Base-by-base conservation (phyloP, 306 rosid genomes). In the Crataegus laevigata region DNA sequence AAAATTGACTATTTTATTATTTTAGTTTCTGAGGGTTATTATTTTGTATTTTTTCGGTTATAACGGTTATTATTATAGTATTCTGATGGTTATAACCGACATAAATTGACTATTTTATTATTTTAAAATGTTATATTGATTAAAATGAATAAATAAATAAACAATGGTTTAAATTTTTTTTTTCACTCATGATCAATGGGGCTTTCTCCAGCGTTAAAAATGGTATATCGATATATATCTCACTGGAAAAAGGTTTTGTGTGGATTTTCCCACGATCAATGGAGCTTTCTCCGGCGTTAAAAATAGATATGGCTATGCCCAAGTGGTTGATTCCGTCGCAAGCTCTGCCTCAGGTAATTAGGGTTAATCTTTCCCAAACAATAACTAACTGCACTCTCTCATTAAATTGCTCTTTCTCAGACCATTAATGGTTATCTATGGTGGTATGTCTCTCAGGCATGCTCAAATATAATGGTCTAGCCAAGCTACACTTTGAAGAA, bases 181-280 rank as follows among this genome's bases (percentile, higher is more conserved):
- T n/a, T n/a, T n/a, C n/a, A n/a, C n/a, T n/a, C n/a, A n/a, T n/a
- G n/a, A n/a, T n/a, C n/a, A n/a, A n/a, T n/a, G n/a, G n/a, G n/a
- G n/a, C n/a, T n/a, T n/a, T n/a, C n/a, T n/a, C n/a, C n/a, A n/a
- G n/a, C n/a, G n/a, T n/a, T n/a, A n/a, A n/a, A n/a, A n/a, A n/a
- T n/a, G n/a, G n/a, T n/a, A n/a, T n/a, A n/a, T n/a, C n/a, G n/a
- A n/a, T n/a, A n/a, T n/a, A 80, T 22, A 52, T 68, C 86, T 90
- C 0, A 75, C 75, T 14, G 85, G 69, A 51, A 60, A 22, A 10
- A 61, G 40, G 18, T 59, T 71, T 21, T 82, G 50, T 11, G 84
- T 90, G 91, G 96, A 93, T 79, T 93, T 89, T 80, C 94, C 96
- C 0, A 52, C 85, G 81, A 88, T 90, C 59, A 90, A 90, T 66